Evolutionary conservation across 164 flowering plant species (phyloP), one percentile per base, ranked within the genome.

Genomic region (Amborella trichopoda): DNA sequence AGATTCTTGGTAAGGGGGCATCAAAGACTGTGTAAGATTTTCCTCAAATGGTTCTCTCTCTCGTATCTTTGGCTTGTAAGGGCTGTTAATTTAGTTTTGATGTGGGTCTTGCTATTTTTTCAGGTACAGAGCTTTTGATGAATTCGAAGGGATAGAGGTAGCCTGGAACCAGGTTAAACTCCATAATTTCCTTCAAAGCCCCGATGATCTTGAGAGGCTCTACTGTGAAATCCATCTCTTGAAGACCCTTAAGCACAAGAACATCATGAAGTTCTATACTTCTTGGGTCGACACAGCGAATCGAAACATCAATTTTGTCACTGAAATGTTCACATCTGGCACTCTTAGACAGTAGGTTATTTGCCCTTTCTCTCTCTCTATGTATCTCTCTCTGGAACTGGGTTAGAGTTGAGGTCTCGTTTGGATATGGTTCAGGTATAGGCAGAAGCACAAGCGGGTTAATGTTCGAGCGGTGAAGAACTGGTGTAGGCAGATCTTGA

Each of bases 141-240:
- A 86, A 64, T 83, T 75, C 62, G 89, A 90, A 70, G 97, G 97
- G 49, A 81, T 83, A 60, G 97, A 90, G 63, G 95, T 90, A 33
- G 97, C 97, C 11, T 90, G 97, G 97, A 90, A 90, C 51, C 95
- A 90, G 68, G 97, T 90, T 58, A 86, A 83, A 75, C 81, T 90
- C 30, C 49, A 69, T 66, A 84, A 90, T 65, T 79, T 86, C 50
- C 58, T 83, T 23, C 82, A 72, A 23, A 77, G 77, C 40, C 86
- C 94, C 32, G 84, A 81, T 56, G 89, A 86, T 50, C 85, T 90
- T 50, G 94, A 81, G 69, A 79, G 94, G 69, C 67, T 90, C 0
- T 86, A 79, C 69, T 65, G 84, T 62, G 98, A 90, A 64, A 83
- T 90, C 61, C 95, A 90, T 63, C 81, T 90, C 23, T 81, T 90